Conservation (phyloP, 306 rosid genomes). For the Biancaea sappan region DNA sequence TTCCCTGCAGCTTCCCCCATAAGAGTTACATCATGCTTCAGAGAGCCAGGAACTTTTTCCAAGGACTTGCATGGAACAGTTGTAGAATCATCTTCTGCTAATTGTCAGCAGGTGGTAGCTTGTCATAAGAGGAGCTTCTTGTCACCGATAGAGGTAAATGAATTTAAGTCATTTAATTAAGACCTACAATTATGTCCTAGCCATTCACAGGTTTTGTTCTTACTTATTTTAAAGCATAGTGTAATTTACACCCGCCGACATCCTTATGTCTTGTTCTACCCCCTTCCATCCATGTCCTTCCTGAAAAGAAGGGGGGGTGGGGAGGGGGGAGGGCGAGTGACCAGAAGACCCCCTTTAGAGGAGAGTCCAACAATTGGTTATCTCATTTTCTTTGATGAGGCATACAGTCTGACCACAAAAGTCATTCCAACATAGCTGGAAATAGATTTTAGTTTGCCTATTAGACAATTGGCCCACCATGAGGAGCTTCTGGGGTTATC, state of each 20-base stretch:
- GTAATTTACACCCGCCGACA: neutral
- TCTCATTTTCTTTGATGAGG: too few relatives aligned
- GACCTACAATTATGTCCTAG: neutral
- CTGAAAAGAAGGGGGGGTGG: neutral
- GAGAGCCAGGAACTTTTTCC: constrained; percentile 37
- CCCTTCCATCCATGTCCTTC: too few relatives aligned
- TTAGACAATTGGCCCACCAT: constrained; percentile 22
- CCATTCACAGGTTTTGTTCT: neutral
- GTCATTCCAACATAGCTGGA: constrained; percentile 15
- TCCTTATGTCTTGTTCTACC: too few relatives aligned
- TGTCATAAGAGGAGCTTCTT: constrained; percentile 32
- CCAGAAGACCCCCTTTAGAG: neutral
- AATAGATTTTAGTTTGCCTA: too few relatives aligned
- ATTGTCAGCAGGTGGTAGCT: constrained; percentile 37
- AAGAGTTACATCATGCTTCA: constrained; percentile 28
- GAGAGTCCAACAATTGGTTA: too few relatives aligned
- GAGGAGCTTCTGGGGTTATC: constrained; percentile 4
- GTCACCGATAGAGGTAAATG: constrained; percentile 64
- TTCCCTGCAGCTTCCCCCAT: constrained; percentile 32
- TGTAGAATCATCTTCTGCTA: constrained; percentile 25
- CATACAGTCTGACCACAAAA: neutral
- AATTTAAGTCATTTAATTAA: constrained; percentile 6
- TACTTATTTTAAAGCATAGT: neutral
- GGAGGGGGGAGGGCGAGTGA: neutral
- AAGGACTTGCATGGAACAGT: constrained; percentile 27